Evolutionary conservation across 208 protist species (phyloP).

Genomic region (Trypanosoma theileri): DNA sequence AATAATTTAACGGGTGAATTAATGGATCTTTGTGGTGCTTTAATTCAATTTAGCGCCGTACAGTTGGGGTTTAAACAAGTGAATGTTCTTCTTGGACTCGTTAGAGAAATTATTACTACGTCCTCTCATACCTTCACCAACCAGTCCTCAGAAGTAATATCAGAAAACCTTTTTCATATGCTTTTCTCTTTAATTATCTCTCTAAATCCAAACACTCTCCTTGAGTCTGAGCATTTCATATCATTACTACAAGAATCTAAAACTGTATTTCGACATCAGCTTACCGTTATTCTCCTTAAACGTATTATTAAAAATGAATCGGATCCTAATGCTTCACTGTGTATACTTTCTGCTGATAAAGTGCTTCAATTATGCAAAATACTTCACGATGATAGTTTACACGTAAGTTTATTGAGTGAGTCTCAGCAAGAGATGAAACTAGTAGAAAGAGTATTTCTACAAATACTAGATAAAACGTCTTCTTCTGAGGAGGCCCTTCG

Average conservation of each 20-base stretch:
- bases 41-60: conserved; percentile 12
- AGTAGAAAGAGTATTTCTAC: background rate
- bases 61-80: conserved; percentile 10
- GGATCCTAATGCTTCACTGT: background rate
- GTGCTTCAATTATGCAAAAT: background rate
- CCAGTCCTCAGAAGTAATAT: background rate
- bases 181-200: background rate
- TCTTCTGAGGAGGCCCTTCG: background rate
- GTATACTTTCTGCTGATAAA: background rate
- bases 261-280: background rate
- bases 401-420: background rate
- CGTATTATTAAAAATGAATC: background rate
- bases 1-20: background rate
- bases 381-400: conserved; percentile 1
- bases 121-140: background rate
- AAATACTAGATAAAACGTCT: background rate
- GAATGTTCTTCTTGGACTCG: conserved; percentile 12
- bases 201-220: background rate
- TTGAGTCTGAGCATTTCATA: conserved; percentile 5
- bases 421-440: background rate
- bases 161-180: conserved; percentile 11
- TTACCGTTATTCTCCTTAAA: background rate
- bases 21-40: conserved; percentile 3
- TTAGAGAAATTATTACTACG: conserved; percentile 2
- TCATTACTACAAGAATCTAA: conserved; percentile 1